Evolutionary conservation across 331 rosid genomes (phyloP), one percentile per base, ranked within the genome.

Genomic region (Dryas integrifolia): DNA sequence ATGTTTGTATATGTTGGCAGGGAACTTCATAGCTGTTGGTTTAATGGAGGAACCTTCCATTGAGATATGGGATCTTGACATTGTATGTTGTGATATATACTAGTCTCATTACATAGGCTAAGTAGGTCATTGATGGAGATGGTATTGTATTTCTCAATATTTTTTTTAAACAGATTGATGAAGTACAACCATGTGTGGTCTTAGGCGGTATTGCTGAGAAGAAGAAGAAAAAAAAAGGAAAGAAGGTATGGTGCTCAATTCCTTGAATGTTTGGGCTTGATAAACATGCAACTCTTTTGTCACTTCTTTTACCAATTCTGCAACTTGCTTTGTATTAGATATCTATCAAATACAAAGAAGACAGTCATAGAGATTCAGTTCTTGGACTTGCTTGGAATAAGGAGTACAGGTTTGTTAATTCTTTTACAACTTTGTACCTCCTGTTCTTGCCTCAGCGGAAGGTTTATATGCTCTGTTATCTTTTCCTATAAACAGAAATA

Each of bases 311-410:
- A 56, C 77, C 82, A 21, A 74, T 71, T 80, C 58, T 44, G 66
- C 55, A 15, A 72, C 30, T 65, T 81, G 59, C 71, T 82, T 73
- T 84, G 56, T 67, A 15, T 65, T 76, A 91, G 98, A 84, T 76
- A 81, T 79, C 85, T 58, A 58, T 76, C 44, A 91, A 86, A 73
- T 91, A 88, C 89, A 91, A 82, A 83, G 90, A 91, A 58, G 96
- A 10, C 66, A 93, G 97, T 75, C 98, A 93, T 88, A 91, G 88
- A 35, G 88, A 84, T 76, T 79, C 97, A 0, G 97, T 94, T 49
- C 92, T 93, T 39, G 96, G 92, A 68, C 97, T 93, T 85, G 96
- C 97, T 79, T 91, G 97, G 97, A 93, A 91, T 87, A 93, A 92
- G 85, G 87, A 85, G 76, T 91, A 80, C 85, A 91, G 96, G 97